Evolutionary conservation across 768 basidiomycete species (phyloP).

Genomic region (Boletales sp.): DNA sequence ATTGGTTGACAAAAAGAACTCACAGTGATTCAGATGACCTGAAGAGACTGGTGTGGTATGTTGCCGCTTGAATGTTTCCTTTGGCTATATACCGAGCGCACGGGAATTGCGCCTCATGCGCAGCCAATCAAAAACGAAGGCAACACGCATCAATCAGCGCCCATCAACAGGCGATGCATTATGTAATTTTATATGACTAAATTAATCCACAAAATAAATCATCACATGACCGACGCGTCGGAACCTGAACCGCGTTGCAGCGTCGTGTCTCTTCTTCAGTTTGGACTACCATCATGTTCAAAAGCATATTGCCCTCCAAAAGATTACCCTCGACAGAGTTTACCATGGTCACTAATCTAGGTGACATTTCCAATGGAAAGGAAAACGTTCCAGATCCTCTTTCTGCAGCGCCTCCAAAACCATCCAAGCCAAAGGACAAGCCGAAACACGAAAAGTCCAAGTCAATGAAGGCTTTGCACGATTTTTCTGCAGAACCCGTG

Average conservation of each 20-base stretch:
- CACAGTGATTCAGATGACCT: neutral
- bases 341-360: slow-evolving; percentile 60
- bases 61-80: neutral
- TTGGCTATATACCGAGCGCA: slow-evolving; percentile 28
- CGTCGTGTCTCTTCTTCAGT: neutral
- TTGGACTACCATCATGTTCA: slow-evolving; percentile 57
- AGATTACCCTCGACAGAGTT: slow-evolving; percentile 67
- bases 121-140: slow-evolving; percentile 15
- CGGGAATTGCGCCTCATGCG: slow-evolving; percentile 26
- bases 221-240: slow-evolving; percentile 33
- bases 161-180: slow-evolving; percentile 12
- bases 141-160: slow-evolving; percentile 16
- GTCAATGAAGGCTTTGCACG: slow-evolving; percentile 42
- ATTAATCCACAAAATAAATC: slow-evolving; percentile 24
- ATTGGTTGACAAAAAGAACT: slow-evolving; percentile 2
- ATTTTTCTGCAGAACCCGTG: slow-evolving; percentile 30
- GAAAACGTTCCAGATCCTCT: slow-evolving; percentile 60
- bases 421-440: slow-evolving; percentile 20
- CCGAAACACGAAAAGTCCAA: slow-evolving; percentile 41
- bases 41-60: neutral
- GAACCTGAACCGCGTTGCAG: slow-evolving; percentile 29
- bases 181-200: slow-evolving; percentile 12
- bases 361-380: slow-evolving; percentile 53
- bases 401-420: slow-evolving; percentile 30
- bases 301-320: slow-evolving; percentile 70